These are phyloP conservation scores for Camelina laxa DNA, from an alignment of 345 rosid species.

Conservation along the genomic window DNA sequence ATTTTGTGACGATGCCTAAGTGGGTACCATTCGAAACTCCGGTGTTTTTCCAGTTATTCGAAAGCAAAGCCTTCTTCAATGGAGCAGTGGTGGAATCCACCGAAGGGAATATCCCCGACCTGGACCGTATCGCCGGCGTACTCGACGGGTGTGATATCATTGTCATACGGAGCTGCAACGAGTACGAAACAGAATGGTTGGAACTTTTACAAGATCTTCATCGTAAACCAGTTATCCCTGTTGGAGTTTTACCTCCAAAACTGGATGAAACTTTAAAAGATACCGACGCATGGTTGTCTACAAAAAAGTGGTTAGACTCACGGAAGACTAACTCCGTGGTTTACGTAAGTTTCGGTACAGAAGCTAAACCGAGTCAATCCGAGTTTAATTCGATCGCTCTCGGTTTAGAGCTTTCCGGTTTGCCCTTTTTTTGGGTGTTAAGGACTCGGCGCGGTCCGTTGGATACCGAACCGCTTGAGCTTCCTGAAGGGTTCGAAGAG, in stretches of 20 bases:
- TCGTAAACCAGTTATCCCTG: constrained; percentile 50
- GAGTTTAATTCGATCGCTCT: constrained; percentile 46
- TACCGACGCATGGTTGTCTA: constrained; percentile 37
- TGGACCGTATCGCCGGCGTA: constrained; percentile 20
- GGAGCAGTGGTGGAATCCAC: constrained; percentile 1
- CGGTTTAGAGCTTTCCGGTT: constrained; percentile 49
- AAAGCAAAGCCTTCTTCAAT: constrained; percentile 36
- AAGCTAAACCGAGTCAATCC: constrained; percentile 45
- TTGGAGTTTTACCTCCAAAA: constrained; percentile 54
- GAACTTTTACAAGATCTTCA: constrained; percentile 39
- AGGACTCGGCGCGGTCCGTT: constrained; percentile 26
- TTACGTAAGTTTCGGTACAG: constrained; percentile 51
- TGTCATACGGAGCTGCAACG: constrained; percentile 51
- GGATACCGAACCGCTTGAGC: constrained; percentile 32
- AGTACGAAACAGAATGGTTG: constrained; percentile 59
- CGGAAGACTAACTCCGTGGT: constrained; percentile 34
- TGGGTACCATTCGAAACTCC: constrained; percentile 52
- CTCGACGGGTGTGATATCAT: constrained; percentile 45
- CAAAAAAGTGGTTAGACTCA: constrained; percentile 48
- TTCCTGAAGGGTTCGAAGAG: constrained; percentile 50
- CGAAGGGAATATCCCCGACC: constrained; percentile 39
- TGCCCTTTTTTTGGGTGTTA: constrained; percentile 55
- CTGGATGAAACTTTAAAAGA: neutral
- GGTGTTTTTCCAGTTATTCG: constrained; percentile 38
- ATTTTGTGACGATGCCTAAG: constrained; percentile 27